phyloP scores from a whole-genome alignment of 164 flowering plant species.

The Liquidambar formosana region DNA sequence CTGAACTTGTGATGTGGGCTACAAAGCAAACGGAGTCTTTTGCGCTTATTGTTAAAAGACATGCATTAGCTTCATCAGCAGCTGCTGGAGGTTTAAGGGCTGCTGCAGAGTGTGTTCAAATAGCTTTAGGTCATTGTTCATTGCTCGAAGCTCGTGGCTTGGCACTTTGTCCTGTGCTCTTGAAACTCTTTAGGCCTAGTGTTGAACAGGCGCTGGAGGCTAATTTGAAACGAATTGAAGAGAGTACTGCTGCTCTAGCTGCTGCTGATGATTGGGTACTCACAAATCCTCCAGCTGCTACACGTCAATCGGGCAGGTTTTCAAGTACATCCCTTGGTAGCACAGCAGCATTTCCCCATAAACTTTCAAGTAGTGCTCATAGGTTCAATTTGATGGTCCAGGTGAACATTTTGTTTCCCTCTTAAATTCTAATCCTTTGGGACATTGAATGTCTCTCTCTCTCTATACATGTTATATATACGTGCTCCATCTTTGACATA shows the following conservation, averaged over 20 bases:
- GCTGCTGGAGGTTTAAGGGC: slow-evolving; percentile 95
- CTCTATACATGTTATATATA: background rate
- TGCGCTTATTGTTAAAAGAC: slow-evolving; percentile 81
- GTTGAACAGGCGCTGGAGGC: slow-evolving; percentile 91
- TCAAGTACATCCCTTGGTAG: slow-evolving; percentile 40
- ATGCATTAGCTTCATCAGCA: slow-evolving; percentile 83
- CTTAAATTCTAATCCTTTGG: background rate
- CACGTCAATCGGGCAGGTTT: slow-evolving; percentile 57
- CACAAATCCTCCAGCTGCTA: slow-evolving; percentile 52
- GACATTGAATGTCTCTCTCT: background rate
- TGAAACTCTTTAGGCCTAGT: slow-evolving; percentile 86
- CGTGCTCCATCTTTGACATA: background rate
- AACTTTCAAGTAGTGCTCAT: slow-evolving; percentile 88
- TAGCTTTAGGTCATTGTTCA: slow-evolving; percentile 89
- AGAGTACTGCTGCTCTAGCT: slow-evolving; percentile 90
- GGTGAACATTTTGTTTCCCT: slow-evolving; percentile 42
- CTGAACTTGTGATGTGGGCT: slow-evolving; percentile 97
- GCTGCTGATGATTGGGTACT: slow-evolving; percentile 98
- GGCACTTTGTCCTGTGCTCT: slow-evolving; percentile 81
- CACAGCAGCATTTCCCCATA: slow-evolving; percentile 54
- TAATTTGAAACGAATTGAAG: slow-evolving; percentile 85
- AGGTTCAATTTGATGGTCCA: slow-evolving; percentile 94
- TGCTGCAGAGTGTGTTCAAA: slow-evolving; percentile 95
- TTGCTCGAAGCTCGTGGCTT: slow-evolving; percentile 89
- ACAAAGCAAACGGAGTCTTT: slow-evolving; percentile 83